These are phyloP conservation scores for Wickerhamomyces bovis DNA, from an alignment of 805 yeast genomes.

Conservation along the genomic window DNA sequence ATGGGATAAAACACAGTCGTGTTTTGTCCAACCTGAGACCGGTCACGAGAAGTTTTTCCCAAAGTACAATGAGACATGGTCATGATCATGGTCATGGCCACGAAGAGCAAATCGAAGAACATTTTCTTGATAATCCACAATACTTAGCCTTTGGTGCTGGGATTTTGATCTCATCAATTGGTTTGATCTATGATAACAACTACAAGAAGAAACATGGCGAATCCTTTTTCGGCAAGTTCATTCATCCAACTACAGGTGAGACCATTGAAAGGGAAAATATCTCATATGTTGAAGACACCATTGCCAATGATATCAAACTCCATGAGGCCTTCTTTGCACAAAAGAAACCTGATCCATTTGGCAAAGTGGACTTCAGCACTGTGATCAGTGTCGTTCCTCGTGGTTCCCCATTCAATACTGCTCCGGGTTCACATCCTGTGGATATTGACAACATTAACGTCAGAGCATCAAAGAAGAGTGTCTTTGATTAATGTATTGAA, in stretches of 20 bases:
- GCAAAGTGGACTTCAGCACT: conserved; percentile 1
- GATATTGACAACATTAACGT: conserved; percentile 7
- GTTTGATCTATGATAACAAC: not conserved
- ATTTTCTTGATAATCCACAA: conserved; percentile 1
- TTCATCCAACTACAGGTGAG: conserved; percentile 2
- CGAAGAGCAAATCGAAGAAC: conserved; percentile 3
- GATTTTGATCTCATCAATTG: not conserved
- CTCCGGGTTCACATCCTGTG: conserved; percentile 4
- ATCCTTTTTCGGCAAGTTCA: conserved; percentile 4
- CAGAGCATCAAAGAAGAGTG: conserved; percentile 7
- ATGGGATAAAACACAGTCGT: too few species aligned
- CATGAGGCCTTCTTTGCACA: conserved; percentile 4
- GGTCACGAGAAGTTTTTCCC: not conserved
- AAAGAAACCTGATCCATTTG: conserved; percentile 1
- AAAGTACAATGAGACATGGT: not conserved
- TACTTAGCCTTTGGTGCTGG: not conserved
- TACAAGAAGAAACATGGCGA: not conserved
- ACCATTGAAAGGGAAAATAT: not conserved
- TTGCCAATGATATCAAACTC: conserved; percentile 1
- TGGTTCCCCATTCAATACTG: conserved; percentile 9
- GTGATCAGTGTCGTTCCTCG: conserved; percentile 3
- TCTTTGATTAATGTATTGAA: conserved; percentile 8
- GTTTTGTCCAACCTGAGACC: not conserved
- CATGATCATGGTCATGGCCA: not conserved
- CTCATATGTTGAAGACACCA: conserved; percentile 2